phyloP scores from a whole-genome alignment of 495 filamentous ascomycete genomes.

The Acidiella bohemica region DNA sequence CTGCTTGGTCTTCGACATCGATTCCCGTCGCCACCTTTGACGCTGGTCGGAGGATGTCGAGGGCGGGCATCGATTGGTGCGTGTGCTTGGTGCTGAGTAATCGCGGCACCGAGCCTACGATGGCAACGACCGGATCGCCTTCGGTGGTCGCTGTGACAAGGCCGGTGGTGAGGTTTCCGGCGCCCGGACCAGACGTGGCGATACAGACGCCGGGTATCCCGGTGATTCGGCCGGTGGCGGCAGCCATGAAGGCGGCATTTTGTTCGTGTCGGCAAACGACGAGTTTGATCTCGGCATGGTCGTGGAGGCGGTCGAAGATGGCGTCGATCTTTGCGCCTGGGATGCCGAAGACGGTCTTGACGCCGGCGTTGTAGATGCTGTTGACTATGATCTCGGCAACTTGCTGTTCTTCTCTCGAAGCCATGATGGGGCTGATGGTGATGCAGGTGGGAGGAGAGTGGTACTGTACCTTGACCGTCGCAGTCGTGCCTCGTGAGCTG shows the following conservation, averaged over 20 bases:
- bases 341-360: conserved; percentile 24
- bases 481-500: too few relatives aligned
- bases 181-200: conserved; percentile 30
- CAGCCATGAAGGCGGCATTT: conserved; percentile 32
- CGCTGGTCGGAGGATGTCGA: conserved; percentile 25
- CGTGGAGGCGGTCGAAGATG: conserved; percentile 28
- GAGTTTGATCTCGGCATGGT: conserved; percentile 28
- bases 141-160: conserved; percentile 25
- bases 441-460: too few relatives aligned
- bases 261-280: conserved; percentile 31
- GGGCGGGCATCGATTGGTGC: conserved; percentile 27
- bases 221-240: conserved; percentile 27
- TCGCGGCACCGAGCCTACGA: conserved; percentile 30
- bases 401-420: conserved; percentile 6
- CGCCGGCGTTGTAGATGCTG: conserved; percentile 28
- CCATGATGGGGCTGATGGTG: conserved; percentile 9
- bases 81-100: conserved; percentile 26
- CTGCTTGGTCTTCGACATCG: conserved; percentile 29
- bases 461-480: too few relatives aligned
- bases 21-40: conserved; percentile 24
- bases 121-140: conserved; percentile 34
- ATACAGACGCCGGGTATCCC: conserved; percentile 29
- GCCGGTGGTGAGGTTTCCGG: conserved; percentile 28
- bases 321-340: conserved; percentile 31
- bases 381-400: conserved; percentile 30